Evolutionary conservation across 352 stramenopile species (phyloP).

Genomic region (Labyrinthula sp.): DNA sequence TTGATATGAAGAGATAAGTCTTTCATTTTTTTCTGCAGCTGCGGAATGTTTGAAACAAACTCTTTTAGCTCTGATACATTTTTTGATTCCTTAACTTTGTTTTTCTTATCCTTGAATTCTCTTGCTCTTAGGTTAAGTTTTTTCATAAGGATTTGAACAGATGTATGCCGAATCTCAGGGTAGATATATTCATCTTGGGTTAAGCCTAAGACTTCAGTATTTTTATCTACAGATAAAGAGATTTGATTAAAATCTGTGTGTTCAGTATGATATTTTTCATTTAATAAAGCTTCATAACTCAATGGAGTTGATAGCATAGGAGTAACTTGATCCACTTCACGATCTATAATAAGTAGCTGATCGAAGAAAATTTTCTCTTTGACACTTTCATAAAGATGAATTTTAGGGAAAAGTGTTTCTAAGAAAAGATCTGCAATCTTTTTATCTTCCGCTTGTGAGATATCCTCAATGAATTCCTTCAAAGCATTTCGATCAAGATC

Average conservation of each 20-base stretch:
- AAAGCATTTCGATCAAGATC: too few relatives aligned
- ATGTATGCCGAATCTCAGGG: constrained; percentile 43
- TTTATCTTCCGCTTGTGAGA: too few relatives aligned
- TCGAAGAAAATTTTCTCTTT: too few relatives aligned
- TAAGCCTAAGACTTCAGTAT: constrained; percentile 21
- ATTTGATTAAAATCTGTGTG: constrained; percentile 38
- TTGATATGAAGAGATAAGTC: constrained; percentile 46
- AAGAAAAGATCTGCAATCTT: too few relatives aligned
- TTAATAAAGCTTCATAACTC: constrained; percentile 47
- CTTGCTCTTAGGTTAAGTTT: constrained; percentile 41
- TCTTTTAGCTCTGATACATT: constrained; percentile 38
- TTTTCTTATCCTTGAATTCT: constrained; percentile 41
- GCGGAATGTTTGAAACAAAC: constrained; percentile 49
- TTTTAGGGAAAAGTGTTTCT: too few relatives aligned
- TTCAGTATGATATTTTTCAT: constrained; percentile 45
- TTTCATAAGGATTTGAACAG: constrained; percentile 41
- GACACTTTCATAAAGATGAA: too few relatives aligned
- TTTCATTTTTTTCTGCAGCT: constrained; percentile 41
- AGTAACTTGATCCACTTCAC: constrained; percentile 46
- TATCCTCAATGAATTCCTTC: too few relatives aligned
- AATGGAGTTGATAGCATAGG: constrained; percentile 46
- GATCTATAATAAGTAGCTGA: constrained; percentile 47
- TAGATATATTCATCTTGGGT: constrained; percentile 45
- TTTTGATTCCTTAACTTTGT: constrained; percentile 40
- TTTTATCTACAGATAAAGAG: constrained; percentile 26